These are phyloP conservation scores for Ustilago loliicola DNA, from an alignment of 1,284 basidiomycete species.

Conservation along the genomic window DNA sequence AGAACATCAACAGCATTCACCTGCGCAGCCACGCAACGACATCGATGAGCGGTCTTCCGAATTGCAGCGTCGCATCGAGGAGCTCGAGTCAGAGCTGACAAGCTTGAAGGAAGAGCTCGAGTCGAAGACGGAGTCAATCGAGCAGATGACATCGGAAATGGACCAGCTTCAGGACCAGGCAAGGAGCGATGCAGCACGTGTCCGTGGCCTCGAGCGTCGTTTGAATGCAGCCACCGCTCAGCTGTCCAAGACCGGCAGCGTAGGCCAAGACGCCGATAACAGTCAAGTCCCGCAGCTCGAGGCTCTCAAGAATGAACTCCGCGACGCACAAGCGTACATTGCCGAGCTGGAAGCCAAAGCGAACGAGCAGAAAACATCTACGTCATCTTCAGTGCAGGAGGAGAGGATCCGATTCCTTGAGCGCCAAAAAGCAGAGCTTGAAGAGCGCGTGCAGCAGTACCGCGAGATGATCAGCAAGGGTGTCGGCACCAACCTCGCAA, in stretches of 20 bases:
- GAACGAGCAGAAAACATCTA: slow-evolving; percentile 15
- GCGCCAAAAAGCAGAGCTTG: slow-evolving; percentile 43
- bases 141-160: slow-evolving; percentile 8
- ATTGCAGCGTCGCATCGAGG: slow-evolving; percentile 17
- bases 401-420: slow-evolving; percentile 34
- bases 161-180: slow-evolving; percentile 30
- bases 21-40: background rate
- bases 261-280: slow-evolving; percentile 3
- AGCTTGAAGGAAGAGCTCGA: slow-evolving; percentile 17
- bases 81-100: slow-evolving; percentile 25
- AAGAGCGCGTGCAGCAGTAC: slow-evolving; percentile 47
- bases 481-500: slow-evolving; percentile 43
- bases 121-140: slow-evolving; percentile 1
- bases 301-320: slow-evolving; percentile 22
- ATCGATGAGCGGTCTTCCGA: slow-evolving; percentile 3
- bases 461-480: slow-evolving; percentile 53
- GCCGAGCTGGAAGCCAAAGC: slow-evolving; percentile 24
- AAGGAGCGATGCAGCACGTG: slow-evolving; percentile 27
- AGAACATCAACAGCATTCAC: background rate
- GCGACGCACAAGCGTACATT: slow-evolving; percentile 25
- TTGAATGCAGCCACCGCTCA: slow-evolving; percentile 31
- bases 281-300: slow-evolving; percentile 19
- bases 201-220: slow-evolving; percentile 35
- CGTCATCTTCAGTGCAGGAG: slow-evolving; percentile 20
- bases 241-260: slow-evolving; percentile 17